Percentiles rank a stretch among this genome's conserved stretches.
Evolutionary conservation across 148 eudicot genomes (phyloP).

Genomic region (Heliamphora exappendiculata): DNA sequence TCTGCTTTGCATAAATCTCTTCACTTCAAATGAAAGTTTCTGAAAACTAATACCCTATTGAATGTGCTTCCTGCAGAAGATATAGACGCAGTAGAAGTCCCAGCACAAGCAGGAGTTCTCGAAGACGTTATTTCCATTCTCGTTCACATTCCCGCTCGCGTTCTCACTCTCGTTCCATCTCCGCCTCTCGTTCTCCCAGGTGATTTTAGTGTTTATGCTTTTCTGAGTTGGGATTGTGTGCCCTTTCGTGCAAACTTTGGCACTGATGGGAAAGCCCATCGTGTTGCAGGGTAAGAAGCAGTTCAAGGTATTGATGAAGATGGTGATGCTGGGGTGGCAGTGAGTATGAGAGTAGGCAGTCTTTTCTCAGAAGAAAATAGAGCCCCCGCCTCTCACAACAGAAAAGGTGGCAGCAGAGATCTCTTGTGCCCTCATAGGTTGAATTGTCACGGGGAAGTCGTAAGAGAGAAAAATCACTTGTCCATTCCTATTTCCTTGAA

Average conservation of each 20-base stretch:
- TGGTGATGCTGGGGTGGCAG: not conserved
- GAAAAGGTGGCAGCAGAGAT: no score
- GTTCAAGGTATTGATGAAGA: slow-evolving; percentile 43
- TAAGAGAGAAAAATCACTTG: no score
- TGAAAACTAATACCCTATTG: no score
- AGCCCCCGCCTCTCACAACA: no score
- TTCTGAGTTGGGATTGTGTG: not conserved
- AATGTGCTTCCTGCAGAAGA: slow-evolving; percentile 45
- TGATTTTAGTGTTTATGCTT: slow-evolving; percentile 4
- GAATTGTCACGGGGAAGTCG: no score
- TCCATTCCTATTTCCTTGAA: not conserved
- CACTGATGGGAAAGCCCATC: slow-evolving; percentile 6
- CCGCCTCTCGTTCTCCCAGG: slow-evolving; percentile 78
- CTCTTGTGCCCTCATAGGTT: no score
- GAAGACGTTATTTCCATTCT: slow-evolving; percentile 55
- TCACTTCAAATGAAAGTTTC: no score
- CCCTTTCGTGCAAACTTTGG: not conserved
- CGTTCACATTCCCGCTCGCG: slow-evolving; percentile 42
- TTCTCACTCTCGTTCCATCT: slow-evolving; percentile 50
- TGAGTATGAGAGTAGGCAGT: not conserved
- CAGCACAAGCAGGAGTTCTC: slow-evolving; percentile 65
- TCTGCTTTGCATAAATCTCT: no score
- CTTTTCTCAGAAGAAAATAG: not conserved
- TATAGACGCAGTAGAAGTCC: slow-evolving; percentile 73
- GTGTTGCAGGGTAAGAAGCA: slow-evolving; percentile 44